Conservation (phyloP, 2,329 filamentous ascomycete genomes). For the Fusarium sp. region DNA sequence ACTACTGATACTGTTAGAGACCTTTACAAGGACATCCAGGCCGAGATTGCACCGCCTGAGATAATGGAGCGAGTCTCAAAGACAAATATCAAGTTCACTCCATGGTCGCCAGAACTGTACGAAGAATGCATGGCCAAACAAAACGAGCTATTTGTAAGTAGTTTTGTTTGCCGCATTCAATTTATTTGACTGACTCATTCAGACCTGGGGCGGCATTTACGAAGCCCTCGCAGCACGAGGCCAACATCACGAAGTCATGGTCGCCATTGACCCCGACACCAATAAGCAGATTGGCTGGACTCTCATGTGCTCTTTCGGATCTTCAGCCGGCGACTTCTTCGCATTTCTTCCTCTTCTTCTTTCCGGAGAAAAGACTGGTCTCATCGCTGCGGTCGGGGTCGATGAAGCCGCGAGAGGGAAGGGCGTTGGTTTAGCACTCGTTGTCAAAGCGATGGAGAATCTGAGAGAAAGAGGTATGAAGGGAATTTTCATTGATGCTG, state of each 20-base stretch:
- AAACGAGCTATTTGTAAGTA: constrained; percentile 28
- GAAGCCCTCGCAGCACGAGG: constrained; percentile 20
- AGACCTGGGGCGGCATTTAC: constrained; percentile 35
- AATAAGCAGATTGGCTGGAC: constrained; percentile 43
- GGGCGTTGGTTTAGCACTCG: constrained; percentile 31
- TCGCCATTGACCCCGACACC: constrained; percentile 39
- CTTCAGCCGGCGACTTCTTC: not conserved
- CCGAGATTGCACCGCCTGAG: constrained; percentile 12
- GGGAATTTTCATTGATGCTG: constrained; percentile 35
- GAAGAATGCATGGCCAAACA: constrained; percentile 42
- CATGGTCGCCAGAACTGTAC: constrained; percentile 38
- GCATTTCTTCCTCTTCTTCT: constrained; percentile 37
- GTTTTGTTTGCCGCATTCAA: fast-evolving
- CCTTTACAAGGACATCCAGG: constrained; percentile 23
- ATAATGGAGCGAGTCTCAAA: constrained; percentile 34
- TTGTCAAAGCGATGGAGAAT: constrained; percentile 38
- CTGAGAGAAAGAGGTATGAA: constrained; percentile 34
- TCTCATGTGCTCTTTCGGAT: constrained; percentile 32
- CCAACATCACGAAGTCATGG: constrained; percentile 35
- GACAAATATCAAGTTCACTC: constrained; percentile 25
- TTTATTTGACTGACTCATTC: not conserved
- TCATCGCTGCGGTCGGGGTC: constrained; percentile 39
- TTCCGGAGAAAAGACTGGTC: constrained; percentile 31
- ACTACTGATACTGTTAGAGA: not conserved
- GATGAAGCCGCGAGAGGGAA: constrained; percentile 35